Evolutionary conservation across 2,329 filamentous ascomycete species (phyloP).

Genomic region (Aspergillus uvarum): DNA sequence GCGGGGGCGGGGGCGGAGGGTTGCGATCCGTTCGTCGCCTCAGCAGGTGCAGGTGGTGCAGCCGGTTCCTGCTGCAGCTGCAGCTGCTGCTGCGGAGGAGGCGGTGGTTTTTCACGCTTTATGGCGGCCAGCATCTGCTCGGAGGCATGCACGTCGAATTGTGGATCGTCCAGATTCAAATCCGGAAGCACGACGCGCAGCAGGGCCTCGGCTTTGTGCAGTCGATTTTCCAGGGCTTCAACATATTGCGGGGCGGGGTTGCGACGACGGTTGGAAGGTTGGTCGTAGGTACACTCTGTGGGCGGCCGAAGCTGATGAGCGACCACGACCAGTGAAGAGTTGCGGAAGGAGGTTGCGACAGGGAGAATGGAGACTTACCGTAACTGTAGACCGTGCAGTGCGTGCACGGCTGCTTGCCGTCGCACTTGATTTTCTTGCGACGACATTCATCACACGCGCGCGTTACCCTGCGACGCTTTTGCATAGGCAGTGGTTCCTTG

Average conservation of each 20-base stretch:
- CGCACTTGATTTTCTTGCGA: slow-evolving; percentile 84
- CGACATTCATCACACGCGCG: slow-evolving; percentile 80
- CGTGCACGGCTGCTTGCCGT: slow-evolving; percentile 84
- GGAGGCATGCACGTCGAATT: slow-evolving; percentile 72
- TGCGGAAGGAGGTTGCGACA: neutral
- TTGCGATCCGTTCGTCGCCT: slow-evolving; percentile 17
- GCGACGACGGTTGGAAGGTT: slow-evolving; percentile 84
- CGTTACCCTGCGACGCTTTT: slow-evolving; percentile 76
- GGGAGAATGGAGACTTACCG: slow-evolving; percentile 58
- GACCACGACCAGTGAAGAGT: neutral
- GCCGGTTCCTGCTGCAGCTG: slow-evolving; percentile 16
- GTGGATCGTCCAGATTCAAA: slow-evolving; percentile 80
- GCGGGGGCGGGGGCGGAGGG: slow-evolving; percentile 20
- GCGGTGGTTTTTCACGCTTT: slow-evolving; percentile 36
- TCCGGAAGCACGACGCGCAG: slow-evolving; percentile 79
- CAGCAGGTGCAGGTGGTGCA: neutral
- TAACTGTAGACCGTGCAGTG: slow-evolving; percentile 99
- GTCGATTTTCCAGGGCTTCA: slow-evolving; percentile 77
- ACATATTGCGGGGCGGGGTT: slow-evolving; percentile 93
- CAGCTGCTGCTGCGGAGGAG: slow-evolving; percentile 10
- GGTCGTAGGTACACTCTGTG: slow-evolving; percentile 89
- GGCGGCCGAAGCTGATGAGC: neutral
- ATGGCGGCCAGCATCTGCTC: slow-evolving; percentile 59
- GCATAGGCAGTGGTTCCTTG: slow-evolving; percentile 55
- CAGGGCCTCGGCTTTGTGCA: slow-evolving; percentile 79